Conservation (phyloP, 495 filamentous ascomycete genomes). For the Podospora anserina region DNA sequence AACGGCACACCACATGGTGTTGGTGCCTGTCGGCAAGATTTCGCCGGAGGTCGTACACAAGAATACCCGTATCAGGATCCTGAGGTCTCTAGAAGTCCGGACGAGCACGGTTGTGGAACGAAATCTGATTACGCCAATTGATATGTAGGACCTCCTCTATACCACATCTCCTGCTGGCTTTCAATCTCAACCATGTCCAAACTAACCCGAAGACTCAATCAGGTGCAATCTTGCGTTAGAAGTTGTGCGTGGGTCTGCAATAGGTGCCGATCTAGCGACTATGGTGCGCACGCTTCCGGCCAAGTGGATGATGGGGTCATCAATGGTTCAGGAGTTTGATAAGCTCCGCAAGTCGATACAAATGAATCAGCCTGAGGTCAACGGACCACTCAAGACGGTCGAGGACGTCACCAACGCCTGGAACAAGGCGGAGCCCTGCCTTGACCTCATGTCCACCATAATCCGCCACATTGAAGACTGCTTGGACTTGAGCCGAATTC, state of each 20-base stretch:
- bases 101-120: background rate
- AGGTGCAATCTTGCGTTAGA: background rate
- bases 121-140: background rate
- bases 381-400: background rate
- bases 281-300: background rate
- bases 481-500: background rate
- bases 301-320: background rate
- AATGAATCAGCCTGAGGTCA: background rate
- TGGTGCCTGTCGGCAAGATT: background rate
- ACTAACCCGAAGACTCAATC: background rate
- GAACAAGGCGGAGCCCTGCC: background rate
- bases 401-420: background rate
- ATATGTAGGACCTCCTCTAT: background rate
- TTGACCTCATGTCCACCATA: background rate
- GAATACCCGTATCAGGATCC: background rate
- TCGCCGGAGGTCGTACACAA: background rate
- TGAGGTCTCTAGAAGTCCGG: background rate
- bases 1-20: background rate
- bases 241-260: background rate
- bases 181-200: too few species aligned
- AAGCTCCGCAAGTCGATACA: background rate
- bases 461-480: conserved; percentile 1
- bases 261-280: background rate
- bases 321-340: background rate
- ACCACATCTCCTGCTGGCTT: background rate